A percentile compares a stretch with the other conserved stretches of the same genome.
Conservation (phyloP, 2,329 filamentous ascomycete genomes). For the Volutella citrinella region DNA sequence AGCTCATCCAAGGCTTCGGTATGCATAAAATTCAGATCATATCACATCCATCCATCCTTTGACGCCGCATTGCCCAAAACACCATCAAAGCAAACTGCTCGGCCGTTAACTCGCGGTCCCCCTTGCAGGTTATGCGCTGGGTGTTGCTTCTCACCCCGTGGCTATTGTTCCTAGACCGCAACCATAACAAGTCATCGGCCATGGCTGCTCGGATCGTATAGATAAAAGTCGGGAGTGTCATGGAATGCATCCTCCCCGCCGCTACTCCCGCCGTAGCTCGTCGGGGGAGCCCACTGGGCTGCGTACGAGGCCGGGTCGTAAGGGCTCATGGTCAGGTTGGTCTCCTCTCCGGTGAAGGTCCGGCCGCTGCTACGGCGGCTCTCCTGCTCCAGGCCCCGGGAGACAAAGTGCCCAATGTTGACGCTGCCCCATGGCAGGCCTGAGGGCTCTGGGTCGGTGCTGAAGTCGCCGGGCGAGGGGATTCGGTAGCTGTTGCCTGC, state of each 20-base stretch:
- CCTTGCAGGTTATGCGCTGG: too few species aligned
- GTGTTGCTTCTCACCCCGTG: too few species aligned
- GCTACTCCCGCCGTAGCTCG: conserved; percentile 32
- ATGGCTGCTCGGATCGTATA: conserved; percentile 24
- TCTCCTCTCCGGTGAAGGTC: conserved; percentile 35
- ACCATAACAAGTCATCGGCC: conserved; percentile 10
- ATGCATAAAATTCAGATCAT: too few species aligned
- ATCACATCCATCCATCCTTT: too few species aligned
- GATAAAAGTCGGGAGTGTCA: conserved; percentile 30
- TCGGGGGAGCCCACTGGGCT: conserved; percentile 23
- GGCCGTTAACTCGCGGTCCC: too few species aligned
- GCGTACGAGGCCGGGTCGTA: conserved; percentile 26
- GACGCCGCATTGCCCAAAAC: too few species aligned
- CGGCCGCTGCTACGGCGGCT: conserved; percentile 41
- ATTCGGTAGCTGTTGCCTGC: conserved; percentile 64
- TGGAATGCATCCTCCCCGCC: conserved; percentile 32
- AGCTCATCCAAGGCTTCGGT: too few species aligned
- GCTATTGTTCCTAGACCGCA: too few species aligned
- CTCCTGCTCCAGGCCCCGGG: conserved; percentile 48
- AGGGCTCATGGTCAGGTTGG: conserved; percentile 24
- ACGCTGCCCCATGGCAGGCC: conserved; percentile 72
- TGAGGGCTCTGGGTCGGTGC: conserved; percentile 48
- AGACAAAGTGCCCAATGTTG: conserved; percentile 54
- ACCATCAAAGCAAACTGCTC: too few species aligned
- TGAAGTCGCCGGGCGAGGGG: conserved; percentile 55